These are phyloP conservation scores for Suhomyces sp. DNA, from an alignment of 805 yeast species.

Conservation along the genomic window DNA sequence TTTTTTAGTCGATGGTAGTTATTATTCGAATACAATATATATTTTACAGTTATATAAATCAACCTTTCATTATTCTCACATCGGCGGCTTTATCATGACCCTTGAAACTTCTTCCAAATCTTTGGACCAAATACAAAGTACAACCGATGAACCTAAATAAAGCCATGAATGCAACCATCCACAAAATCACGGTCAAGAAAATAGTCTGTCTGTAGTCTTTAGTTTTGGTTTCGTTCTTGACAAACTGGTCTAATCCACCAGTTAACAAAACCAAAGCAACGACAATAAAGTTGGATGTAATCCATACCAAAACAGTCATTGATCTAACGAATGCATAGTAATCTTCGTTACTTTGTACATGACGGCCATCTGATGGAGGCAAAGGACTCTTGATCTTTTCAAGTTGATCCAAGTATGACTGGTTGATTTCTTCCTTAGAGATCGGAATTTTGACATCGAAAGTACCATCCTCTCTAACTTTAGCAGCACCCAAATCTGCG, in stretches of 20 bases:
- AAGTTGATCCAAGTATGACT: constrained; percentile 49
- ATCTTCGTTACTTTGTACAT: constrained; percentile 37
- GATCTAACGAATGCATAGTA: constrained; percentile 45
- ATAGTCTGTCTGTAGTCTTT: constrained; percentile 31
- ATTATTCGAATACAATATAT: not conserved
- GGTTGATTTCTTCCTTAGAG: constrained; percentile 51
- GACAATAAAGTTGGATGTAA: constrained; percentile 41
- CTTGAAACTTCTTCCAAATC: constrained; percentile 28
- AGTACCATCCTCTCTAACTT: constrained; percentile 52
- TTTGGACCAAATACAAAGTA: constrained; percentile 41
- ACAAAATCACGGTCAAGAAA: constrained; percentile 51
- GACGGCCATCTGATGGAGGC: constrained; percentile 26
- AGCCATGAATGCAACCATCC: constrained; percentile 63
- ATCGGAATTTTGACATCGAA: constrained; percentile 54
- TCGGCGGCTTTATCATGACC: constrained; percentile 7
- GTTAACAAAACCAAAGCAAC: constrained; percentile 43
- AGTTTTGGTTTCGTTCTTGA: constrained; percentile 14
- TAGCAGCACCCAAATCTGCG: constrained; percentile 53
- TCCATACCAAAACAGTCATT: constrained; percentile 47
- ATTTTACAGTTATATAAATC: not conserved
- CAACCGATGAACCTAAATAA: constrained; percentile 56
- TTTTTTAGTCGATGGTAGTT: not conserved
- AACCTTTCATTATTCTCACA: not conserved
- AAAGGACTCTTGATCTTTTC: constrained; percentile 48
- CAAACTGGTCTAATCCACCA: constrained; percentile 43